Conservation (phyloP, 352 stramenopile genomes). For the Globisporangium iwayamae region DNA sequence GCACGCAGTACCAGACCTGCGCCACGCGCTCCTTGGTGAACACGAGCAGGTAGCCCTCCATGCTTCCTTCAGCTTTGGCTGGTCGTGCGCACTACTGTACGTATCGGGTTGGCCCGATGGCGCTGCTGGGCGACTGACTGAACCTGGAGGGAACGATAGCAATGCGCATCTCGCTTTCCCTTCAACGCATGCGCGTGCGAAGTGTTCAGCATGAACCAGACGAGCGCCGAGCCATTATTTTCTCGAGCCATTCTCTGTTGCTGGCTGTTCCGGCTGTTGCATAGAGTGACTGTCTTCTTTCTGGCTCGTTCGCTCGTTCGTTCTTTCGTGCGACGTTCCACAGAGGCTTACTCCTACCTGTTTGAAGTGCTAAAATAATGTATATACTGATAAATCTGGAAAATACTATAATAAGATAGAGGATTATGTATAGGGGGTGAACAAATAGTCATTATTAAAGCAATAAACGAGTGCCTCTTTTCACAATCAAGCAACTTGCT, state of each 20-base stretch:
- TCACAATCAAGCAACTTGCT: not conserved
- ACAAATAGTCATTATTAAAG: not conserved
- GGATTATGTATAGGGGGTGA: not conserved
- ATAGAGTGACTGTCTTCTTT: not conserved
- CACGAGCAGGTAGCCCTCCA: conserved; percentile 76
- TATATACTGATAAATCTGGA: not conserved
- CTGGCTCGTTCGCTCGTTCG: not conserved
- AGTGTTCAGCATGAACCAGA: not conserved
- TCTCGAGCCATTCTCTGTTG: too few relatives aligned
- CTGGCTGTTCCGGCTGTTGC: not conserved
- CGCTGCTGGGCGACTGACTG: not conserved
- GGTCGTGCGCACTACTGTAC: not conserved
- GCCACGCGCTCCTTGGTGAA: conserved; percentile 42
- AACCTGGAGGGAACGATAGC: not conserved
- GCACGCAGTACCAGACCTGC: conserved; percentile 59
- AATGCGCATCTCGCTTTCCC: not conserved
- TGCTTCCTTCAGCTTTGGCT: conserved; percentile 15
- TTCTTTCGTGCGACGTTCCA: conserved; percentile 1
- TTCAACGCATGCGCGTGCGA: not conserved
- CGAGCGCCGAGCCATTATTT: not conserved
- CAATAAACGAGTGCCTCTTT: not conserved
- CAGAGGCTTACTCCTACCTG: not conserved
- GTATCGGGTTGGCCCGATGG: conserved; percentile 6
- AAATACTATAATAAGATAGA: not conserved
- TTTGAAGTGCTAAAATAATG: not conserved